Evolutionary conservation across 768 basidiomycete species (phyloP), one percentile per base, ranked within the genome.

Genomic region (Termitomyces sp.): DNA sequence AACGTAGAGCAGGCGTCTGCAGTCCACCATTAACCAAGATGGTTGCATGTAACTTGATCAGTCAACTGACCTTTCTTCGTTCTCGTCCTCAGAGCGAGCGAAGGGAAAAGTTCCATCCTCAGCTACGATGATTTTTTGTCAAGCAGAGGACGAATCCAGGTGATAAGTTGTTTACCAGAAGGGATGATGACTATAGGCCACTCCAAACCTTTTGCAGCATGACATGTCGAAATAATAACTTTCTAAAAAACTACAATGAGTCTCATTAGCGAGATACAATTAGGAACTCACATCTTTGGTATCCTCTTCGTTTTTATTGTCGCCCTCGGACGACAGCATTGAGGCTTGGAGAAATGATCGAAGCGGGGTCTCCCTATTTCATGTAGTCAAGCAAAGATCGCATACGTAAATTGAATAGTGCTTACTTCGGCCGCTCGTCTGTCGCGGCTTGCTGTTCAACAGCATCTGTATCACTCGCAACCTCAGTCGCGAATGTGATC

Each of bases 171-270:
- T 37, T 59, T 65, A 87, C 87, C 84, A 15, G 86, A 82, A 24
- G 88, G 88, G 20, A 91, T 75, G 60, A 94, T 86, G 0, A 94
- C 91, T 1, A 94, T 88, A 1, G 93, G 92, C 92, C 92, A 96
- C 70, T 96, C 93, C 8, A 94, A 74, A 0, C 93, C 92, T 69
- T 96, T 96, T 0, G 92, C 92, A 34, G 91, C 83, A 72, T 96
- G 93, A 55, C 92, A 92, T 0, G 93, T 95, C 2, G 87, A 80
- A 8, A 65, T 65, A 1, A 61, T 65, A 26, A 65, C 64, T 55
- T 61, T 61, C 64, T 62, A 46, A 16, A 34, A 28, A 4, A 22
- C 31, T 20, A 9, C 34, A 18, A 10, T 39, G 26, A 39, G 20
- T 18, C 18, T 51, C 22, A n/a, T 29, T 8, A 18, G 31, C 24